Percentiles rank a stretch among this genome's conserved stretches.
Evolutionary conservation across 2,329 filamentous ascomycete genomes (phyloP).

Genomic region (Colletotrichum tamarilloi): DNA sequence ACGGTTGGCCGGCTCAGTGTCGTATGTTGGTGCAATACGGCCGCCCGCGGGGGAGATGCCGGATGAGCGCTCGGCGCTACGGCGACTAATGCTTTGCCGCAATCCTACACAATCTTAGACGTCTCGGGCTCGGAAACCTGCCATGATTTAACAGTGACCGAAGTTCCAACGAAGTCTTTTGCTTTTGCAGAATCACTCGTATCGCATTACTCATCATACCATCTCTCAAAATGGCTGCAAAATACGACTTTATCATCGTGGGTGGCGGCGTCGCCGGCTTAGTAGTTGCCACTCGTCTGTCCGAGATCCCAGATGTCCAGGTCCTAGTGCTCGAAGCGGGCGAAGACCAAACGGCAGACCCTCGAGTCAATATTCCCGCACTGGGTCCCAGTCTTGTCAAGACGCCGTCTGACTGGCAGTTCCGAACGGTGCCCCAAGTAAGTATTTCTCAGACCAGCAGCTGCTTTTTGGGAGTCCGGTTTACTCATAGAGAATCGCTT

Average conservation of each 20-base stretch:
- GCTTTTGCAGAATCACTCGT: not conserved
- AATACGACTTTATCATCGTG: constrained; percentile 36
- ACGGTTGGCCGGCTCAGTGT: constrained; percentile 7
- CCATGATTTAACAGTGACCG: constrained; percentile 30
- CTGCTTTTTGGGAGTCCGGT: not conserved
- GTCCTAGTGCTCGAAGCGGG: constrained; percentile 46
- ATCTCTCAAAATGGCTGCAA: constrained; percentile 35
- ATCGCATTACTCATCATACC: constrained; percentile 1
- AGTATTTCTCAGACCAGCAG: not conserved
- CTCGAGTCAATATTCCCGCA: constrained; percentile 40
- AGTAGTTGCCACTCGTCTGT: constrained; percentile 32
- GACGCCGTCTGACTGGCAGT: constrained; percentile 42
- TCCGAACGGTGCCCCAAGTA: constrained; percentile 41
- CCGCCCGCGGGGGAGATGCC: constrained; percentile 21
- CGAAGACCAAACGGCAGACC: constrained; percentile 40
- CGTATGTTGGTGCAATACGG: constrained; percentile 13
- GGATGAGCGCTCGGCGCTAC: not conserved
- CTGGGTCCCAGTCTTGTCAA: constrained; percentile 40
- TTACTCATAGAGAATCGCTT: not conserved
- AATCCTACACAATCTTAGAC: not conserved
- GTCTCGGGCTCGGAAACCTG: not conserved
- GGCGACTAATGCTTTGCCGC: constrained; percentile 6
- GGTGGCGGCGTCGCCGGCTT: constrained; percentile 35
- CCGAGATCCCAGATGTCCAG: constrained; percentile 34
- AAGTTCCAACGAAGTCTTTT: not conserved